Base-by-base conservation (phyloP, 1,284 basidiomycete species). In the Rhodotorula sp. region DNA sequence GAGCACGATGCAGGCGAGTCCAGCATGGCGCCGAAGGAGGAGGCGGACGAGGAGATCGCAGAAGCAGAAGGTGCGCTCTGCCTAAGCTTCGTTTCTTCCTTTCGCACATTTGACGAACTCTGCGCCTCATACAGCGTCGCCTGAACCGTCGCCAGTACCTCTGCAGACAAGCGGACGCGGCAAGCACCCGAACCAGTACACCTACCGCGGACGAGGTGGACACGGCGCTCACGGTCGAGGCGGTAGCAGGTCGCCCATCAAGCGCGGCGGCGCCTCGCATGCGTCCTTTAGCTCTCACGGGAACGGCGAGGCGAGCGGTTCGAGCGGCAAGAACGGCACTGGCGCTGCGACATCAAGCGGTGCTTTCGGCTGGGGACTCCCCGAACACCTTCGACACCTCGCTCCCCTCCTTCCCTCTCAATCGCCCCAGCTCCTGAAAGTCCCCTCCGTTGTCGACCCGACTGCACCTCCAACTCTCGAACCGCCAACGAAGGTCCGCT, bases 371-470 rank as follows among this genome's bases (percentile, higher is more conserved):
- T 97, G 93, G 94, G 86, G 88, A 69, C 83, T 99, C 58, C 95
- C 95, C 15, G 95, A 99, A 81, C 95, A 98, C 81, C 86, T 99
- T 52, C 86, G 88, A 0, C 90, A 94, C 78, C 88, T 96, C 67
- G 86, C 90, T 72, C 87, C 88, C 75, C 88, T 96, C 78, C 84
- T 99, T 13, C 94, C 93, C 31, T 85, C 86, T 11, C 84, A 87
- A 31, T 83, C 84, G 11, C 93, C 92, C 1, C 85, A 85, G 63
- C 89, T 91, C 0, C 83, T 95, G 50, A 86, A 89, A 77, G 87
- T 95, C 52, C 86, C 87, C 55, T 50, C 76, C 40, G 59, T 78
- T 54, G 76, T 22, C 70, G 68, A 22, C 64, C 68, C 16, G 28
- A 30, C 69, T 26, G 37, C 46, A 18, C 26, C 78, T 81, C 26